Evolutionary conservation across 2,329 filamentous ascomycete genomes (phyloP), one percentile per base, ranked within the genome.

Genomic region (Alternaria viburni): DNA sequence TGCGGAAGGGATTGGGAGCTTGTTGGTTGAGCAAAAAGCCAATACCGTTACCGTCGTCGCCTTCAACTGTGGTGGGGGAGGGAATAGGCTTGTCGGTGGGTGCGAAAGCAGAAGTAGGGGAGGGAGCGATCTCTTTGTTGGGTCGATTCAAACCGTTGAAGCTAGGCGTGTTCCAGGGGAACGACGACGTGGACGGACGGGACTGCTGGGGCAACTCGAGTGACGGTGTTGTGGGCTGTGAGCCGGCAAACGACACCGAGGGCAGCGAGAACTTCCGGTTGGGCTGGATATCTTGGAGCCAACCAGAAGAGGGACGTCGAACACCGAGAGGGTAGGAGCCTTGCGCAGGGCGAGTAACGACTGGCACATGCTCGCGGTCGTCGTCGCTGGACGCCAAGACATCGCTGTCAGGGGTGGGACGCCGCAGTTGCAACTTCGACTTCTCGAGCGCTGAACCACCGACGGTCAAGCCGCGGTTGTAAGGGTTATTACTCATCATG

Each of bases 371-470:
- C 64, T 97, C 91, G 61, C 84, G 86, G 80, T 99, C 96, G 79
- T 98, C 96, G 79, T 98, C 96, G 12, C 94, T 97, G 69, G 95
- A 98, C 56, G 91, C 93, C 63, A 98, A 84, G 55, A 93, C 95
- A 78, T 98, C 95, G 4, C 94, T 97, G 77, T 98, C 96, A 21
- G 95, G 95, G 1, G 95, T 97, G 8, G 93, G 93, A 57, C 92
- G 91, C 72, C 94, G 89, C 59, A 90, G 86, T 59, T 84, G 83
- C 32, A 84, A 78, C 73, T 92, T 91, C 54, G 91, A 85, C 78
- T 93, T 96, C 54, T 95, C 92, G 13, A 75, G 71, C 1, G 72
- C 68, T n/a, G 72, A 68, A 15, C 72, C 71, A 36, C 71, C 69
- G 46, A 75, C 74, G 8, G 77, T 68, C 44, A 79, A 59, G 41